A percentile compares a stretch with the other conserved stretches of the same genome.
Conservation (phyloP, 225 moss, liverwort and hornwort genomes). For the Neckera pumila region DNA sequence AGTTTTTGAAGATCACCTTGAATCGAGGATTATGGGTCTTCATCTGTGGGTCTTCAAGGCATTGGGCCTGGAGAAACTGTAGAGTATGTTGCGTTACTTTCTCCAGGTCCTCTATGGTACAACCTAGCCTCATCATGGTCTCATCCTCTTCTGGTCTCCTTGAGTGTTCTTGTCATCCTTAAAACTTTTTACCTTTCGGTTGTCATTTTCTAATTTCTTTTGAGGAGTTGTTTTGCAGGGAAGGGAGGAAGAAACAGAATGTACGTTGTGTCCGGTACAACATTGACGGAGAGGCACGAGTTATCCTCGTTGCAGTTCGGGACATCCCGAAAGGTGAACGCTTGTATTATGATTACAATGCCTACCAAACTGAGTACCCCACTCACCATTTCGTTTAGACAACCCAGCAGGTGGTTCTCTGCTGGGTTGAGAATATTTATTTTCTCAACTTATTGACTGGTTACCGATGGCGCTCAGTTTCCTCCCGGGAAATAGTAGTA, state of each 20-base stretch:
- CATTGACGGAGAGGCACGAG: constrained; percentile 78
- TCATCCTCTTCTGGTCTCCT: neutral
- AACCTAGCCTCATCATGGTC: neutral
- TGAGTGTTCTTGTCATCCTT: neutral
- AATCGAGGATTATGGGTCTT: neutral
- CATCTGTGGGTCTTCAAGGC: neutral
- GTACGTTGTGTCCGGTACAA: constrained; percentile 79
- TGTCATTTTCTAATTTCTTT: neutral
- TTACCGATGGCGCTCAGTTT: neutral
- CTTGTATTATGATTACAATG: constrained; percentile 92
- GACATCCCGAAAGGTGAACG: constrained; percentile 89
- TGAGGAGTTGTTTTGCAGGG: constrained; percentile 32
- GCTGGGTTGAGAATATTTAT: neutral
- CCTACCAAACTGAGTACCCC: constrained; percentile 77
- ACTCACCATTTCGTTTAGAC: constrained; percentile 75
- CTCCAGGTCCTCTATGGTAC: neutral
- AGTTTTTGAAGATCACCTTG: neutral
- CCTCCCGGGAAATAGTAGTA: neutral
- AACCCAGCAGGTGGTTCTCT: neutral
- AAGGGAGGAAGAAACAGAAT: constrained; percentile 80
- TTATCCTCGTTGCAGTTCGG: constrained; percentile 70
- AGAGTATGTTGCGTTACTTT: neutral
- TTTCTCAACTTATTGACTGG: neutral
- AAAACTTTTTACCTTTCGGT: neutral
- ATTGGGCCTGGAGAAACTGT: neutral